These are phyloP conservation scores for Epichloe elymi DNA, from an alignment of 2,329 filamentous ascomycete genomes.

Conservation along the genomic window DNA sequence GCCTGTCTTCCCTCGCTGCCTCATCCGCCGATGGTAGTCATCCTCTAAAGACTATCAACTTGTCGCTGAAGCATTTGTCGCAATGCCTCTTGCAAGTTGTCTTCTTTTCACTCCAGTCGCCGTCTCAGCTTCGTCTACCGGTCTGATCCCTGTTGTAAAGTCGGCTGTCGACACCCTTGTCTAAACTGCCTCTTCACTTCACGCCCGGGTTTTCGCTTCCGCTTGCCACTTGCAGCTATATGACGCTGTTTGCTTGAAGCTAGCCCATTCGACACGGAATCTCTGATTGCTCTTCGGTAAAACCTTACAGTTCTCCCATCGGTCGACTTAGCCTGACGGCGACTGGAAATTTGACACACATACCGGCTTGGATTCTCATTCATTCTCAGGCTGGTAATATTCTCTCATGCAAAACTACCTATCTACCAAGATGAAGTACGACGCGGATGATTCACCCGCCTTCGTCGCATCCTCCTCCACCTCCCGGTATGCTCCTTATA, in stretches of 20 bases:
- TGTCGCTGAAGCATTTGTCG: slow-evolving; percentile 25
- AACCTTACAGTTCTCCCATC: slow-evolving; percentile 25
- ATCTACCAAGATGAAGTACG: slow-evolving; percentile 44
- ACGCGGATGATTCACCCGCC: slow-evolving; percentile 39
- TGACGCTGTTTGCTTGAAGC: slow-evolving; percentile 26
- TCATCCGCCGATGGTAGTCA: slow-evolving; percentile 22
- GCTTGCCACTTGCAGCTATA: slow-evolving; percentile 17
- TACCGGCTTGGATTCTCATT: slow-evolving; percentile 16
- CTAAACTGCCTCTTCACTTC: slow-evolving; percentile 28
- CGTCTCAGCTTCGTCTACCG: slow-evolving; percentile 48
- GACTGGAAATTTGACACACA: slow-evolving; percentile 34
- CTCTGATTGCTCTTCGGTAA: slow-evolving; percentile 18
- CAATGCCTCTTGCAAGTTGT: slow-evolving; percentile 45
- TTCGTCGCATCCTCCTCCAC: slow-evolving; percentile 28
- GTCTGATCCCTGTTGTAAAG: slow-evolving; percentile 43
- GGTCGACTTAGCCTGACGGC: slow-evolving; percentile 38
- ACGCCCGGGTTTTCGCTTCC: slow-evolving; percentile 25
- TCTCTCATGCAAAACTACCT: slow-evolving; percentile 14
- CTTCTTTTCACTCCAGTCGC: slow-evolving; percentile 43
- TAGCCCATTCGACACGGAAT: slow-evolving; percentile 22
- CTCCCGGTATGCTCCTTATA: slow-evolving; percentile 45
- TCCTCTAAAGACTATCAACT: slow-evolving; percentile 17
- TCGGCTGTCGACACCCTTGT: slow-evolving; percentile 27
- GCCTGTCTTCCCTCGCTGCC: background rate
- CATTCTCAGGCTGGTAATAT: slow-evolving; percentile 14